Base-by-base conservation (phyloP, 306 rosid species). In the Bauhinia variegata region DNA sequence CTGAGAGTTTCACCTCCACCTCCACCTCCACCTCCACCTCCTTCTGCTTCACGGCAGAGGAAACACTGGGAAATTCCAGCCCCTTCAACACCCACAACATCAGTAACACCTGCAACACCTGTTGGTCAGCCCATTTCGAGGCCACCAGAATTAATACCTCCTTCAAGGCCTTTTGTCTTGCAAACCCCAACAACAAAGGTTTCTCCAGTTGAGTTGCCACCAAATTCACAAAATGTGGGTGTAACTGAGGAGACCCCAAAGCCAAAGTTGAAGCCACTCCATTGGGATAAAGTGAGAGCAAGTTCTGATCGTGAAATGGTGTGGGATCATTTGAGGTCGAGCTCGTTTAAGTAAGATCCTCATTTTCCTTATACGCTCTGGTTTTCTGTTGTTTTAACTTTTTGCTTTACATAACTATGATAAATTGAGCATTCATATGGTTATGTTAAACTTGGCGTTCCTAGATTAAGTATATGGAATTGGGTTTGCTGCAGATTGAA, bases 261-360 rank as follows among this genome's bases (percentile, higher is more conserved):
- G 31, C 97, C 90, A 3, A 93, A 85, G 83, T 71, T 93, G 76
- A 93, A 93, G 87, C 95, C 97, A 2, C 79, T 93, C 47, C 99
- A 93, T 77, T 93, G 99, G 99, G 99, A 93, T 55, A 93, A 93
- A 86, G 99, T 93, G 33, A 87, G 97, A 80, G 96, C 99, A 0
- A 93, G 95, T 68, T 93, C 99, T 19, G 95, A 88, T 70, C 89
- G 97, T 37, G 99, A 85, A 74, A 93, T 85, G 99, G 99, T 88
- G 79, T 93, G 99, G 99, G 99, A 93, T 86, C 99, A 93, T 48
- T 82, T 90, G 77, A 78, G 89, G 85, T 81, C 96, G 18, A 93
- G 97, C 82, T 93, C 99, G 53, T 93, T 93, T 38, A 88, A 88
- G 99, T 93, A 82, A 88, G 85, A 48, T 39, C 11, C 39, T 70